phyloP scores from a whole-genome alignment of 768 basidiomycete species.

The Pholiota molesta region DNA sequence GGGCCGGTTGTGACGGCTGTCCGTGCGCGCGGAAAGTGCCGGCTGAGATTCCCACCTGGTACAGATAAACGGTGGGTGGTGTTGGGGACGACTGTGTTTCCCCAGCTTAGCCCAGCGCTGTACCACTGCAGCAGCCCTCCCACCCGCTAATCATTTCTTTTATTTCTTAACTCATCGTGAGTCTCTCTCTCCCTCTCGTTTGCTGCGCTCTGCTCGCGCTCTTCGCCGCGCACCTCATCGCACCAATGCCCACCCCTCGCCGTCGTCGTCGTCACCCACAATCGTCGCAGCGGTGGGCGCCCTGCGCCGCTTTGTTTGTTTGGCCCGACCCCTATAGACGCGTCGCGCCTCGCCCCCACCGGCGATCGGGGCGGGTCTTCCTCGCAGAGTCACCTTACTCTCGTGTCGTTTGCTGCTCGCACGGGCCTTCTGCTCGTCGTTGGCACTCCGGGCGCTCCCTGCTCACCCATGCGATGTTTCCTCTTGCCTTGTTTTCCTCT shows the following conservation, averaged over 20 bases:
- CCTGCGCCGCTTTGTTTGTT: constrained; percentile 34
- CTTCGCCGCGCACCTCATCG: constrained; percentile 13
- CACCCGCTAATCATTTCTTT: constrained; percentile 23
- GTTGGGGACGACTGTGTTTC: constrained; percentile 21
- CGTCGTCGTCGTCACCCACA: constrained; percentile 21
- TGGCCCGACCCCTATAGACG: constrained; percentile 31
- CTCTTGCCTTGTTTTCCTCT: constrained; percentile 11
- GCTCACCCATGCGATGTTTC: constrained; percentile 9
- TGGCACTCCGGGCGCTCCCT: constrained; percentile 4
- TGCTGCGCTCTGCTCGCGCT: constrained; percentile 9
- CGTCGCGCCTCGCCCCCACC: constrained; percentile 27
- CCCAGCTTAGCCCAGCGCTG: constrained; percentile 29
- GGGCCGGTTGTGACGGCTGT: constrained; percentile 24
- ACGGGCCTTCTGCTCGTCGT: constrained; percentile 20
- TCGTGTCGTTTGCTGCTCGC: constrained; percentile 19
- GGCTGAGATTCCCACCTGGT: constrained; percentile 26
- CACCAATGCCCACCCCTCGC: constrained; percentile 6
- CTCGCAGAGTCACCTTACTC: constrained; percentile 16
- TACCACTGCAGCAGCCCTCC: constrained; percentile 25
- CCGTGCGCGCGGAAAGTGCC: constrained; percentile 30
- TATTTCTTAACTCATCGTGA: constrained; percentile 23
- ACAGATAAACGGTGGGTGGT: constrained; percentile 24
- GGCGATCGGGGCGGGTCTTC: constrained; percentile 17
- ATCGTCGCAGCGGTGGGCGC: constrained; percentile 13
- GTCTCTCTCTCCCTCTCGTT: constrained; percentile 16